A percentile compares a stretch with the other conserved stretches of the same genome.
phyloP scores from a whole-genome alignment of 2,329 filamentous ascomycete species.

The Arthrobotrys megalospora region DNA sequence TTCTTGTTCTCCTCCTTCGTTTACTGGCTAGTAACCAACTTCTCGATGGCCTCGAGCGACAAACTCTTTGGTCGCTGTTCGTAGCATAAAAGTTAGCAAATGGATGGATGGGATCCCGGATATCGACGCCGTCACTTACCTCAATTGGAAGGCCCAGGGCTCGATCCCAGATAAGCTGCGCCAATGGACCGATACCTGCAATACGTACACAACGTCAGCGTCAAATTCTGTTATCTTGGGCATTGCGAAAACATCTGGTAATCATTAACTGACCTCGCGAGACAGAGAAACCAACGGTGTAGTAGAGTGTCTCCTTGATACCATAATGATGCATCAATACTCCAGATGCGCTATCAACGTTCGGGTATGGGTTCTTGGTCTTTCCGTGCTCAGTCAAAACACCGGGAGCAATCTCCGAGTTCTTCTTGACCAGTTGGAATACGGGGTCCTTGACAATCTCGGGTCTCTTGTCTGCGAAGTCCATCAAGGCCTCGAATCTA shows the following conservation, averaged over 20 bases:
- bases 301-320: constrained; percentile 94
- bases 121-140: constrained; percentile 64
- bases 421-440: constrained; percentile 93
- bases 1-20: background rate
- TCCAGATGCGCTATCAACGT: constrained; percentile 93
- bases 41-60: constrained; percentile 87
- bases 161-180: constrained; percentile 96
- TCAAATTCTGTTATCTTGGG: constrained; percentile 5
- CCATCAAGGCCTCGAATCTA: constrained; percentile 95
- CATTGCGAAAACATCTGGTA: background rate
- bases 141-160: constrained; percentile 95
- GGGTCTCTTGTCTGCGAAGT: constrained; percentile 87
- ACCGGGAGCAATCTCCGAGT: constrained; percentile 88
- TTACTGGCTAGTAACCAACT: constrained; percentile 69
- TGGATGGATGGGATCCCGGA: background rate
- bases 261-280: constrained; percentile 71
- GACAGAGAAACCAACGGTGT: constrained; percentile 81
- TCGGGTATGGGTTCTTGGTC: constrained; percentile 98
- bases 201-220: constrained; percentile 70
- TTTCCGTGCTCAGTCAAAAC: constrained; percentile 97
- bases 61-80: constrained; percentile 87
- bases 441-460: constrained; percentile 90
- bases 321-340: constrained; percentile 98
- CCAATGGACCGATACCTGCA: constrained; percentile 80
- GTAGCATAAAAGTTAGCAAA: constrained; percentile 16